Base-by-base conservation (phyloP, 345 rosid genomes). In the Adansonia digitata region DNA sequence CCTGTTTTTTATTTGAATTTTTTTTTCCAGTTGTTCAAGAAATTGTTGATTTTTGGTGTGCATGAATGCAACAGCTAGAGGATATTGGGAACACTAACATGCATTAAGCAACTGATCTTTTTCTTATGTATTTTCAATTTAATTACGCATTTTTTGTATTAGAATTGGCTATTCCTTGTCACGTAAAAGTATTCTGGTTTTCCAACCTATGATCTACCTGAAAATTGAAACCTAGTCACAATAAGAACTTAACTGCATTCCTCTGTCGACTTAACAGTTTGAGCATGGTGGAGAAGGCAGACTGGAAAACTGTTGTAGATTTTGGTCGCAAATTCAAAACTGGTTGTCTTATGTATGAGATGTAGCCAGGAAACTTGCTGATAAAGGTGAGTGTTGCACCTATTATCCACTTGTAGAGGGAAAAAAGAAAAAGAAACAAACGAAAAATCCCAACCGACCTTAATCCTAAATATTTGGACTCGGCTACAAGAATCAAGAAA, bases 271-370 rank as follows among this genome's bases (percentile, higher is more conserved):
- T 71, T 20, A 67, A 66, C 87, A 93, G 97, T 98, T 86, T 83
- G 79, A 93, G 90, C 75, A 84, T 87, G 14, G 77, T 93, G 53
- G 97, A 93, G 80, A 87, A 91, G 81, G 91, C 80, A 78, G 98
- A 91, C 75, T 93, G 98, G 98, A 93, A 85, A 83, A 83, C 86
- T 49, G 77, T 93, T 8, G 68, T 89, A 53, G 95, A 86, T 74
- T 72, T n/a, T 90, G 84, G 90, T 92, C 59, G 71, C 97, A 75
- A 92, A 94, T 74, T 95, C 98, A 3, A 92, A 90, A 80, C 97
- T 84, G 82, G 93, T 91, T 20, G 91, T 79, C 91, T 69, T 91
- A 92, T 15, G 91, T 88, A 75, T 97, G 90, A 82, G 98, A 90
- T 74, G 95, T 85, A 77, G 95, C 95, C 78, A 52, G 85, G 51